phyloP scores from a whole-genome alignment of 1,284 basidiomycete species.

The Phellinidium pouzarii region DNA sequence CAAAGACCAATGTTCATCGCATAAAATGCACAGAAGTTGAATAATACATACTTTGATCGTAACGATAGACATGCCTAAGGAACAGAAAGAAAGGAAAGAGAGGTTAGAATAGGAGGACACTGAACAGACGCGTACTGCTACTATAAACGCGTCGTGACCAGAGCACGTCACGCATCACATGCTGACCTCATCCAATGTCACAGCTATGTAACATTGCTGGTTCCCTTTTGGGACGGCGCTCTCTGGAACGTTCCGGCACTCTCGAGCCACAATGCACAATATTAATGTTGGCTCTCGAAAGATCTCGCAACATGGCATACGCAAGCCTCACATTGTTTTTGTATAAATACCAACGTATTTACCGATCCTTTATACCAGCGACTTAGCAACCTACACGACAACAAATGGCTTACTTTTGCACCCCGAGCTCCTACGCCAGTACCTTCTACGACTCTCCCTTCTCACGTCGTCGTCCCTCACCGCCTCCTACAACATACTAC shows the following conservation, averaged over 20 bases:
- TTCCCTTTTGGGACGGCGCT: too few species aligned
- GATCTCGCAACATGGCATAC: neutral
- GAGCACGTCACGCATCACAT: neutral
- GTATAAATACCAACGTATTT: constrained; percentile 4
- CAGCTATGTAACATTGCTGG: neutral
- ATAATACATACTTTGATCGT: constrained; percentile 14
- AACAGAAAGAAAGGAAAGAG: neutral
- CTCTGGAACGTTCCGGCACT: neutral
- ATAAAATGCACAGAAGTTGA: neutral
- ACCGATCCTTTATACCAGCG: neutral
- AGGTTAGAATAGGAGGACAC: neutral
- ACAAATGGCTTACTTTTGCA: constrained; percentile 11
- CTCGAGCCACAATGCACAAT: too few species aligned
- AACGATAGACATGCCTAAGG: constrained; percentile 17
- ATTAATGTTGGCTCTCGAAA: constrained; percentile 6
- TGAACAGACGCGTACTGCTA: neutral
- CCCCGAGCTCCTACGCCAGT: constrained; percentile 12
- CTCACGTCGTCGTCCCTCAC: constrained; percentile 9
- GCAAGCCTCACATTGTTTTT: neutral
- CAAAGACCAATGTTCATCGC: neutral
- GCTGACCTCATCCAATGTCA: neutral
- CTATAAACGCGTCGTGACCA: neutral
- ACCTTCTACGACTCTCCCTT: constrained; percentile 9
- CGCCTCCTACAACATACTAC: constrained; percentile 11
- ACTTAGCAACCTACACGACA: neutral